phyloP scores from a whole-genome alignment of 805 yeast genomes.

The Wickerhamiella occidentalis region DNA sequence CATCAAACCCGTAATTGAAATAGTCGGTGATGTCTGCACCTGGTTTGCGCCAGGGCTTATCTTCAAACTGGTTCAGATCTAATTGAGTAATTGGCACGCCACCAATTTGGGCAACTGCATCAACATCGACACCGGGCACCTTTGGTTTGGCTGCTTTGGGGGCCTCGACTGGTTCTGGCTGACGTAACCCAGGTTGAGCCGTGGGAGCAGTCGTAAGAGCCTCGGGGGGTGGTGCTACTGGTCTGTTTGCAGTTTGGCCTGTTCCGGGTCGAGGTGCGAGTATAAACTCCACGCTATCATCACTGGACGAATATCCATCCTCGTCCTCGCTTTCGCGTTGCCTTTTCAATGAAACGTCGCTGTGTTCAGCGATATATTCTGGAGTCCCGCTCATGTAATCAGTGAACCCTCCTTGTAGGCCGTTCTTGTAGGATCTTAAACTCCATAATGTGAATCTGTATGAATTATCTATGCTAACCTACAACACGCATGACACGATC shows the following conservation, averaged over 20 bases:
- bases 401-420: no score
- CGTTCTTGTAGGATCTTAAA: no score
- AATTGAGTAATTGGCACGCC: conserved; percentile 77
- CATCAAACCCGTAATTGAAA: conserved; percentile 94
- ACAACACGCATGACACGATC: conserved; percentile 38
- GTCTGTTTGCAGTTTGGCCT: conserved; percentile 8
- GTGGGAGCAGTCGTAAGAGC: conserved; percentile 18
- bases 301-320: conserved; percentile 22
- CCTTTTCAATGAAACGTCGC: not conserved
- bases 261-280: conserved; percentile 32
- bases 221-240: conserved; percentile 23
- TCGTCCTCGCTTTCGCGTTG: conserved; percentile 1
- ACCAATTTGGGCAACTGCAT: conserved; percentile 57
- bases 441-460: no score
- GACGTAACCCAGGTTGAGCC: conserved; percentile 10
- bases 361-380: not conserved
- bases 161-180: conserved; percentile 4
- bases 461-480: conserved; percentile 6
- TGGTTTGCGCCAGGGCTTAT: conserved; percentile 97
- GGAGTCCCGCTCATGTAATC: not conserved
- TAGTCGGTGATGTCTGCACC: conserved; percentile 93
- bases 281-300: conserved; percentile 73
- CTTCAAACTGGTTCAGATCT: conserved; percentile 67
- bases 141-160: conserved; percentile 8
- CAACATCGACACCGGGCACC: conserved; percentile 46